These are phyloP conservation scores for Raffaelea arxii DNA, from an alignment of 2,329 filamentous ascomycete genomes.

Conservation along the genomic window DNA sequence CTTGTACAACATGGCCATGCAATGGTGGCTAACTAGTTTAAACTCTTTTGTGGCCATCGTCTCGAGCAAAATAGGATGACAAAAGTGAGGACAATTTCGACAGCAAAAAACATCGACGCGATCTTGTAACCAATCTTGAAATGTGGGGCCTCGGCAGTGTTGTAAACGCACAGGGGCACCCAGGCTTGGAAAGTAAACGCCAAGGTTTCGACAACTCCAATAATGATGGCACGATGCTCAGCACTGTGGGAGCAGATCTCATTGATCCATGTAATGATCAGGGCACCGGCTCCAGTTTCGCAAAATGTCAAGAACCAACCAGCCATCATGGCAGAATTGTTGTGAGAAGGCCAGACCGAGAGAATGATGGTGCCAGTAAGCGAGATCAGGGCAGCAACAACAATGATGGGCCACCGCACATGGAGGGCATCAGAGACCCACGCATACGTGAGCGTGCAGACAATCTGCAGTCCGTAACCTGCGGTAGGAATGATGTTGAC, in stretches of 20 bases:
- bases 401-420: slow-evolving; percentile 38
- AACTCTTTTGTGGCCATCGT: too few species aligned
- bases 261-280: slow-evolving; percentile 10
- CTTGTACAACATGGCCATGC: too few species aligned
- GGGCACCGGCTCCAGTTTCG: slow-evolving; percentile 7
- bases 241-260: slow-evolving; percentile 9
- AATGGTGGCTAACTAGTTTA: too few species aligned
- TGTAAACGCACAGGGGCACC: slow-evolving; percentile 10
- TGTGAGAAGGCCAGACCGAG: neutral
- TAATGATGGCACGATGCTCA: slow-evolving; percentile 9
- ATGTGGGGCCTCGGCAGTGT: slow-evolving; percentile 10
- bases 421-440: slow-evolving; percentile 41
- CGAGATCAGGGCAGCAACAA: slow-evolving; percentile 15
- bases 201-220: slow-evolving; percentile 9
- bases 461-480: slow-evolving; percentile 18
- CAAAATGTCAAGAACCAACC: slow-evolving; percentile 9
- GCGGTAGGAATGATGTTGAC: slow-evolving; percentile 36
- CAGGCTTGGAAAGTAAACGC: slow-evolving; percentile 10
- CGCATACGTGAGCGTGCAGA: slow-evolving; percentile 38
- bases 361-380: slow-evolving; percentile 10
- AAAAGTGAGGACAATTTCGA: slow-evolving; percentile 14
- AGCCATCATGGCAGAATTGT: slow-evolving; percentile 7
- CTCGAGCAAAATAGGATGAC: too few species aligned
- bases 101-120: slow-evolving; percentile 17
- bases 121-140: slow-evolving; percentile 18